These are phyloP conservation scores for Leccinum fibrillosum DNA, from an alignment of 768 basidiomycete genomes.

Conservation along the genomic window DNA sequence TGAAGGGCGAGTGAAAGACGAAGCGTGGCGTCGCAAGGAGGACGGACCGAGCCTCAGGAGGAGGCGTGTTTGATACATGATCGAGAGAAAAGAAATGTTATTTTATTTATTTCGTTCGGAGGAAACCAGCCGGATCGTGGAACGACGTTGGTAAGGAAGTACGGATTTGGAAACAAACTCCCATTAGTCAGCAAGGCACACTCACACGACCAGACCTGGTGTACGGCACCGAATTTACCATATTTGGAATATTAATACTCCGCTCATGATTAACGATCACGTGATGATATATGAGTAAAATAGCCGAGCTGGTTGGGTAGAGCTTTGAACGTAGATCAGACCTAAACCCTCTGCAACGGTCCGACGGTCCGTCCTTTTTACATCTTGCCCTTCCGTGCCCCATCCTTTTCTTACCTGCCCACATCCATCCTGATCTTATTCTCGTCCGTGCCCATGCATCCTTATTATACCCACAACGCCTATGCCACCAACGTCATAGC, in stretches of 20 bases:
- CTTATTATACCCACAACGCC: constrained; percentile 12
- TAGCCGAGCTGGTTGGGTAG: constrained; percentile 1
- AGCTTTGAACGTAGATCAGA: not conserved
- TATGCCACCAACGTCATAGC: constrained; percentile 28
- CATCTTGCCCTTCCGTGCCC: not conserved
- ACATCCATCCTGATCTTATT: not conserved
- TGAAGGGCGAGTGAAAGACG: constrained; percentile 52
- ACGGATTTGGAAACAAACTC: not conserved
- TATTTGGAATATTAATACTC: not conserved
- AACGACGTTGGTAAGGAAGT: not conserved
- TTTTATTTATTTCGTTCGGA: not conserved
- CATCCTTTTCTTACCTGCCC: not conserved
- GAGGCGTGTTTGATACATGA: not conserved
- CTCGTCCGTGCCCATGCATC: constrained; percentile 14
- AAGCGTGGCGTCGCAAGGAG: constrained; percentile 19
- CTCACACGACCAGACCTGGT: not conserved
- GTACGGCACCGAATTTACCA: not conserved
- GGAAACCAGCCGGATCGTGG: not conserved
- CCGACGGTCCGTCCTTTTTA: not conserved
- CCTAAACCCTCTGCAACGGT: not conserved
- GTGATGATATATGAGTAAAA: constrained; percentile 8
- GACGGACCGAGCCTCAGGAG: not conserved
- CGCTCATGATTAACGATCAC: constrained; percentile 2
- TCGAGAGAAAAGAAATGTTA: not conserved
- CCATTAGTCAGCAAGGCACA: constrained; percentile 1